Conservation (phyloP, 179 eudicot genomes). For the Silene coronaria region DNA sequence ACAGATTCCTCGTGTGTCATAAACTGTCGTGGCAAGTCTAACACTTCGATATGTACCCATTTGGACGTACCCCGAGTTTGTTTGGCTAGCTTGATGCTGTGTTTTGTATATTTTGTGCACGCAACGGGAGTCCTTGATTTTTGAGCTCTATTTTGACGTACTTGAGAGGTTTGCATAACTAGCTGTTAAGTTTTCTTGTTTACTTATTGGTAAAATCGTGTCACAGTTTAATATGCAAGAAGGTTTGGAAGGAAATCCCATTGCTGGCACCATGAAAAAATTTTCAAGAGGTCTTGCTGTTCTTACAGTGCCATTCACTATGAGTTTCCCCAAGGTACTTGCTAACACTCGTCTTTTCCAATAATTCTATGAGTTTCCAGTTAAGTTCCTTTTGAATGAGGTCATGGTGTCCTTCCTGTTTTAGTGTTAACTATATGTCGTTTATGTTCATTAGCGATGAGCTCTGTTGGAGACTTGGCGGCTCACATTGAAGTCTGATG, state of each 20-base stretch:
- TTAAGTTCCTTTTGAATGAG: neutral
- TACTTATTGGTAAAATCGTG: neutral
- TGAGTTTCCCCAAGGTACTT: conserved; percentile 72
- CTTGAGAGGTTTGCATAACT: neutral
- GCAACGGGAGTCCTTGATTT: neutral
- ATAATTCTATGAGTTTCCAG: neutral
- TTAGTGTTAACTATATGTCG: neutral
- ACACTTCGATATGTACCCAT: neutral
- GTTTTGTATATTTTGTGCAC: neutral
- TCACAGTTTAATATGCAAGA: conserved; percentile 82
- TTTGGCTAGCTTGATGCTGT: neutral
- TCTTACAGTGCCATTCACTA: conserved; percentile 73
- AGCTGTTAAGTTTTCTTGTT: neutral
- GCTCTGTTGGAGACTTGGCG: neutral
- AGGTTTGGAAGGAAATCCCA: conserved; percentile 94
- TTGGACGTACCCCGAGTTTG: neutral
- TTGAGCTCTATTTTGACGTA: neutral
- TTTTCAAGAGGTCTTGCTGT: conserved; percentile 72
- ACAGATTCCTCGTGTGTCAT: neutral
- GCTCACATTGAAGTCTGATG: neutral
- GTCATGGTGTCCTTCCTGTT: neutral
- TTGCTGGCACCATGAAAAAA: conserved; percentile 77
- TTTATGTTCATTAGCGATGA: neutral
- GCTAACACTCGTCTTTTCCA: neutral
- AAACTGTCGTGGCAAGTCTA: neutral